Base-by-base conservation (phyloP, 345 rosid genomes). In the Ceriops decandra region DNA sequence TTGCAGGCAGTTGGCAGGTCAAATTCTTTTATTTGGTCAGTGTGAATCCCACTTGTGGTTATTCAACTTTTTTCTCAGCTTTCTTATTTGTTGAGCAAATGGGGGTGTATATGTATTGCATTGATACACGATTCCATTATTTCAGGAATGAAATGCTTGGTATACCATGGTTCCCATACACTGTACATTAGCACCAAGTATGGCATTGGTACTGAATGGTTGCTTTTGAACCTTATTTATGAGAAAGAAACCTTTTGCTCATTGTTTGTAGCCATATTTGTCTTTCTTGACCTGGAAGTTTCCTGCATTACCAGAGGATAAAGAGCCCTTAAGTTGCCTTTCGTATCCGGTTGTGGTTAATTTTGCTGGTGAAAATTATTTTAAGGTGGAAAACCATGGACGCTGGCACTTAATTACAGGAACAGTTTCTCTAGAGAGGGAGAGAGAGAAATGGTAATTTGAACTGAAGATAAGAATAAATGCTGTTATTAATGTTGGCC, bases 11-110 rank as follows among this genome's bases (percentile, higher is more conserved):
- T 47, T 20, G 75, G 66, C 49, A 72, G 68, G 68, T 67, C 70
- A 52, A 62, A 79, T 78, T 83, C 83, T 71, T 81, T 76, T 66
- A 71, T 83, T 74, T 62, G 63, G 67, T 78, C 68, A 57, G 66
- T 21, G 57, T 73, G 86, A 65, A 67, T 71, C 70, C 26, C 74
- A 57, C 58, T 68, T 72, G 74, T 76, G 81, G 61, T 73, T 73
- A 22, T 63, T 79, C 60, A 52, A 72, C 15, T 4, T 38, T 6
- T 6, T 57, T 53, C 47, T 32, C 26, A 66, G 42, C 33, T 16
- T 17, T 26, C 52, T 60, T 57, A 61, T 78, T 60, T 76, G 63
- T 61, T 64, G 30, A 60, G 28, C 53, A 64, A 32, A 61, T 53
- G 74, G 33, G 71, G 68, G 56, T 72, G 75, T 83, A 69, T 81